Percentiles rank a stretch among this genome's conserved stretches.
Conservation (phyloP, 2,329 filamentous ascomycete species). For the Xylariales sp. region DNA sequence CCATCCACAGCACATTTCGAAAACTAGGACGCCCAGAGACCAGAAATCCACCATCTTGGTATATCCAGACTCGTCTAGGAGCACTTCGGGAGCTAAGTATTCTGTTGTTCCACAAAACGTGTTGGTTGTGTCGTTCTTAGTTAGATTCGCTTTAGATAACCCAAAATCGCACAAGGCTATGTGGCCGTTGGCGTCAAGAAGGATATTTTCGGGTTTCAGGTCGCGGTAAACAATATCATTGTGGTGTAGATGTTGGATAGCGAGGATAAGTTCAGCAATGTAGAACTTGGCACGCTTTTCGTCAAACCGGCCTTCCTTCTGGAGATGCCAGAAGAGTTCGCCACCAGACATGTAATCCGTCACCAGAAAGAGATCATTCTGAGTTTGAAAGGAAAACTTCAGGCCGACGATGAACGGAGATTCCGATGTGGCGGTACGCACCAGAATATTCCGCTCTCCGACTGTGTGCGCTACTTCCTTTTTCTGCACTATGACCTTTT, state of each 20-base stretch:
- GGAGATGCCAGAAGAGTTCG: conserved; percentile 97
- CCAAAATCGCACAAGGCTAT: conserved; percentile 98
- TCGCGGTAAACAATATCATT: conserved; percentile 99
- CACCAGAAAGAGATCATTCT: conserved; percentile 96
- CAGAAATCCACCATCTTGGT: conserved; percentile 99
- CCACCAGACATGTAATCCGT: conserved; percentile 99
- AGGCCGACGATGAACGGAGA: conserved; percentile 98
- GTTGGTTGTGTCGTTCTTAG: conserved; percentile 97
- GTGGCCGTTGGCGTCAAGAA: conserved; percentile 96
- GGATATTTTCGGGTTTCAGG: conserved; percentile 96
- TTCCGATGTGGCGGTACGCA: conserved; percentile 93
- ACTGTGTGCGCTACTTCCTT: conserved; percentile 98
- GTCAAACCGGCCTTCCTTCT: conserved; percentile 95
- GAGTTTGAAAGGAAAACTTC: conserved; percentile 98
- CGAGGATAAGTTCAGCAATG: conserved; percentile 95
- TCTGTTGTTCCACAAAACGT: conserved; percentile 99
- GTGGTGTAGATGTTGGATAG: conserved; percentile 93
- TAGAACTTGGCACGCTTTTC: conserved; percentile 98
- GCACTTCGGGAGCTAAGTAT: conserved; percentile 93
- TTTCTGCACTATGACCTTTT: conserved; percentile 99
- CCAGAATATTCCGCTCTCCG: conserved; percentile 95
- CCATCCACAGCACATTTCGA: conserved; percentile 99
- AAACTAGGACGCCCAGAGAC: conserved; percentile 96
- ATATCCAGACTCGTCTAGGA: conserved; percentile 95
- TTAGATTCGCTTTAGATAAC: conserved; percentile 95